Conservation (phyloP, 352 stramenopile genomes). For the Phytophthora ohioensis region DNA sequence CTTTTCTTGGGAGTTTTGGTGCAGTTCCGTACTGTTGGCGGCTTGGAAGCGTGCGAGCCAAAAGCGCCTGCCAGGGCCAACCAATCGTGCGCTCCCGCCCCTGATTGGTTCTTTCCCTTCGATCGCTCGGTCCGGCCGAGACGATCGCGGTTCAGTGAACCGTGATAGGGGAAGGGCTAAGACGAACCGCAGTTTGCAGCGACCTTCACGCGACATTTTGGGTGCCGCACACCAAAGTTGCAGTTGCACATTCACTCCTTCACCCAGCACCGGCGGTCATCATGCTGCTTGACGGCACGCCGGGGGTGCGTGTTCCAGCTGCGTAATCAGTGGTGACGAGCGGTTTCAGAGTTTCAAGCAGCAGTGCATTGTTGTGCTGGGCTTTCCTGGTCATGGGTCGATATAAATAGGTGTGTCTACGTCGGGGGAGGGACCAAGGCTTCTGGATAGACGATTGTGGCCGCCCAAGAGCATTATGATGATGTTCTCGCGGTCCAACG, state of each 20-base stretch:
- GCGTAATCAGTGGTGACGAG: slow-evolving; percentile 9
- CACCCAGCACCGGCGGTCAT: background rate
- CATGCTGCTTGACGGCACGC: background rate
- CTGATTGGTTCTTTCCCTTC: slow-evolving; percentile 45
- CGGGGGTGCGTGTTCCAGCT: background rate
- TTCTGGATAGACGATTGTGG: background rate
- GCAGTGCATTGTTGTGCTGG: slow-evolving; percentile 1
- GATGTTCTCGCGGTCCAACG: slow-evolving; percentile 48
- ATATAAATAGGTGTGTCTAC: slow-evolving; percentile 32
- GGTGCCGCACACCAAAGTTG: slow-evolving; percentile 16
- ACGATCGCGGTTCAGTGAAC: slow-evolving; percentile 41
- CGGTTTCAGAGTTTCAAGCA: slow-evolving; percentile 37
- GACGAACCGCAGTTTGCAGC: slow-evolving; percentile 15
- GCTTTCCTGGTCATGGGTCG: slow-evolving; percentile 1
- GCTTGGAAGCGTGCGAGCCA: slow-evolving; percentile 22
- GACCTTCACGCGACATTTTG: slow-evolving; percentile 35
- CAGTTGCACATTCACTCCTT: slow-evolving; percentile 21
- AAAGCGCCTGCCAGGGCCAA: slow-evolving; percentile 73
- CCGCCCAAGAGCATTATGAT: slow-evolving; percentile 35
- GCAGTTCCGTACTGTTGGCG: slow-evolving; percentile 87
- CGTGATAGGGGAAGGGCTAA: slow-evolving; percentile 29
- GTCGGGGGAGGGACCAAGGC: background rate
- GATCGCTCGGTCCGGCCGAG: slow-evolving; percentile 39
- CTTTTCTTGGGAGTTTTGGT: slow-evolving; percentile 82
- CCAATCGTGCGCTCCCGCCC: slow-evolving; percentile 62